These are phyloP conservation scores for Nakazawaea ishiwadae DNA, from an alignment of 805 yeast genomes.

Conservation along the genomic window DNA sequence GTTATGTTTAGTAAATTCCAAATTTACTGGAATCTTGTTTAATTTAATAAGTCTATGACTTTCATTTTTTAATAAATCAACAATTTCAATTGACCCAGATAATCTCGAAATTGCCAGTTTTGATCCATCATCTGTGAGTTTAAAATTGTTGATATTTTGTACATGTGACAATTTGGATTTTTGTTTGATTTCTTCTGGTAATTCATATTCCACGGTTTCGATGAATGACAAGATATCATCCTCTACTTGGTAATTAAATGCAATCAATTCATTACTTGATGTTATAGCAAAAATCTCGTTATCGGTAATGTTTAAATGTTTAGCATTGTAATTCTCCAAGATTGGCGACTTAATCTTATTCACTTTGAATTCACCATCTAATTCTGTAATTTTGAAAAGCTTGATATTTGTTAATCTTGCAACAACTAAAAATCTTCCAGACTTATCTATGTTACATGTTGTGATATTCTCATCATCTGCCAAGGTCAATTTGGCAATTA, in stretches of 20 bases:
- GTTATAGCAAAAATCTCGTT: conserved; percentile 45
- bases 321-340: conserved; percentile 48
- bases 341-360: conserved; percentile 44
- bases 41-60: conserved; percentile 50
- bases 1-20: conserved; percentile 46
- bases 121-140: conserved; percentile 39
- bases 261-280: conserved; percentile 51
- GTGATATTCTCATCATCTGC: conserved; percentile 80
- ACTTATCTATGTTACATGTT: conserved; percentile 57
- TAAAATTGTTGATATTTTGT: conserved; percentile 48
- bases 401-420: conserved; percentile 66
- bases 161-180: conserved; percentile 37
- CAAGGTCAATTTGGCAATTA: conserved; percentile 61
- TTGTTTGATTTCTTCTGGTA: conserved; percentile 23
- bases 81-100: conserved; percentile 60
- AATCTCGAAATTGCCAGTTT: conserved; percentile 55
- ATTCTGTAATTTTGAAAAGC: conserved; percentile 55
- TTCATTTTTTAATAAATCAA: conserved; percentile 25
- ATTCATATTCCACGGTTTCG: conserved; percentile 26
- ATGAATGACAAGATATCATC: conserved; percentile 26
- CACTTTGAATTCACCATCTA: conserved; percentile 35
- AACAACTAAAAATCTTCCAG: conserved; percentile 65
- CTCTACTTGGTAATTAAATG: conserved; percentile 33
- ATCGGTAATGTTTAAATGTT: conserved; percentile 40
- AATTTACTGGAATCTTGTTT: conserved; percentile 53